These are phyloP conservation scores for Pseudocercospora ulei DNA, from an alignment of 2,329 filamentous ascomycete species.

Conservation along the genomic window DNA sequence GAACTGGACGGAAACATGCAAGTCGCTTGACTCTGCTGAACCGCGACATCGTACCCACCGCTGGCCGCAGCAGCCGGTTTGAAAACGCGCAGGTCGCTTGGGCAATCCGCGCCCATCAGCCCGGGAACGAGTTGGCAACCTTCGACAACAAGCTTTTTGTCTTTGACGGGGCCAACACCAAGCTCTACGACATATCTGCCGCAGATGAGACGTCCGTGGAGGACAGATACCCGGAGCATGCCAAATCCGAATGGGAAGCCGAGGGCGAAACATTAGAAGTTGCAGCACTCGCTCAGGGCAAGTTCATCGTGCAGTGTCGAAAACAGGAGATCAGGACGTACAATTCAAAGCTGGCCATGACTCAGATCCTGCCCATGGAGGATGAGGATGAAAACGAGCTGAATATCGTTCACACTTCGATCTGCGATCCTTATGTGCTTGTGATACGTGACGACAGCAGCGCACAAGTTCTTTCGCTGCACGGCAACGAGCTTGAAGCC, in stretches of 20 bases:
- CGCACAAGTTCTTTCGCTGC: slow-evolving; percentile 64
- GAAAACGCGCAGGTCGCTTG: slow-evolving; percentile 67
- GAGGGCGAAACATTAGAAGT: slow-evolving; percentile 81
- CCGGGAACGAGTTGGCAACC: slow-evolving; percentile 3
- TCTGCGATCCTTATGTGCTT: slow-evolving; percentile 76
- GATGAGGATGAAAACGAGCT: slow-evolving; percentile 79
- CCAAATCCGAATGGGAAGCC: slow-evolving; percentile 82
- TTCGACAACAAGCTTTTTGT: slow-evolving; percentile 29
- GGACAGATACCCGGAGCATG: slow-evolving; percentile 43
- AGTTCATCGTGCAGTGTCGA: slow-evolving; percentile 76
- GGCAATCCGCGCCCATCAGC: slow-evolving; percentile 50
- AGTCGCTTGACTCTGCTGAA: slow-evolving; percentile 68
- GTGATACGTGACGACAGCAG: slow-evolving; percentile 76
- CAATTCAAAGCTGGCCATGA: slow-evolving; percentile 80
- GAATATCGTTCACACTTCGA: slow-evolving; percentile 67
- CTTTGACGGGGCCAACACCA: slow-evolving; percentile 28
- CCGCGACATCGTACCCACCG: slow-evolving; percentile 62
- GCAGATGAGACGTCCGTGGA: slow-evolving; percentile 11
- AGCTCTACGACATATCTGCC: slow-evolving; percentile 23
- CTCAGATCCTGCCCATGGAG: slow-evolving; percentile 83
- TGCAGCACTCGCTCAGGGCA: slow-evolving; percentile 68
- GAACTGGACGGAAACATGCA: slow-evolving; percentile 54
- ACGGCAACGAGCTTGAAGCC: slow-evolving; percentile 56
- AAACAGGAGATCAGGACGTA: slow-evolving; percentile 82
- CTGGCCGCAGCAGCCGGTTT: slow-evolving; percentile 61